Evolutionary conservation across 129 eudicot genomes (phyloP).

Genomic region (Glebionis coronaria): DNA sequence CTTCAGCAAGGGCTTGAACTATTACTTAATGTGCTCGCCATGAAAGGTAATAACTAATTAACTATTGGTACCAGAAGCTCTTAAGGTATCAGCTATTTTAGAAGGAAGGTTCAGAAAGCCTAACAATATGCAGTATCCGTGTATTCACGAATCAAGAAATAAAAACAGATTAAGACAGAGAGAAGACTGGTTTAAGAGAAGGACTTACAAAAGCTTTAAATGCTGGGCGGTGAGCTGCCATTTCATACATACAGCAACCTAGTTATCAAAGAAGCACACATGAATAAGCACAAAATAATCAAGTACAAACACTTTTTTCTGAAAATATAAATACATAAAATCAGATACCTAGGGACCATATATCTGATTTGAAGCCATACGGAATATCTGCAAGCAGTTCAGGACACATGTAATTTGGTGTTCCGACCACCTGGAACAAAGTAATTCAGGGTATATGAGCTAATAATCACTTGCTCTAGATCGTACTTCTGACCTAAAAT

Average conservation of each 20-base stretch:
- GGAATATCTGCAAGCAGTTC: constrained; percentile 98
- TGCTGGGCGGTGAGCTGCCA: constrained; percentile 99
- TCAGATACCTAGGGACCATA: constrained; percentile 93
- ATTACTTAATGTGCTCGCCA: not conserved
- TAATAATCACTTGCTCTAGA: constrained; percentile 7
- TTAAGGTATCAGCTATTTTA: not conserved
- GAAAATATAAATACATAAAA: constrained; percentile 11
- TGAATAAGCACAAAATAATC: constrained; percentile 1
- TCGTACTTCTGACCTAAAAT: constrained; percentile 17
- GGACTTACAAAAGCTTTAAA: constrained; percentile 96
- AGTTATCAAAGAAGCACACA: constrained; percentile 17
- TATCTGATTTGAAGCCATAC: constrained; percentile 95
- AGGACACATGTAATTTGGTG: constrained; percentile 99
- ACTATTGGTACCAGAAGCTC: not conserved
- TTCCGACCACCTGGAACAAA: constrained; percentile 86
- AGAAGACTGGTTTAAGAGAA: constrained; percentile 19
- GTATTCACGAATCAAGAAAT: not conserved
- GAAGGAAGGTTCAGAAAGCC: not conserved
- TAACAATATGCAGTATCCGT: not conserved
- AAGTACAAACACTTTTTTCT: constrained; percentile 1
- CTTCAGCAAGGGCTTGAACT: too few relatives aligned
- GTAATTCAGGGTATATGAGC: constrained; percentile 21
- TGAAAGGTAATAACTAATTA: not conserved
- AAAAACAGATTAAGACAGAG: constrained; percentile 12
- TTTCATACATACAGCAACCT: constrained; percentile 99